phyloP scores from a whole-genome alignment of 75 land plant species.

The Pseudotsuga menziesii region DNA sequence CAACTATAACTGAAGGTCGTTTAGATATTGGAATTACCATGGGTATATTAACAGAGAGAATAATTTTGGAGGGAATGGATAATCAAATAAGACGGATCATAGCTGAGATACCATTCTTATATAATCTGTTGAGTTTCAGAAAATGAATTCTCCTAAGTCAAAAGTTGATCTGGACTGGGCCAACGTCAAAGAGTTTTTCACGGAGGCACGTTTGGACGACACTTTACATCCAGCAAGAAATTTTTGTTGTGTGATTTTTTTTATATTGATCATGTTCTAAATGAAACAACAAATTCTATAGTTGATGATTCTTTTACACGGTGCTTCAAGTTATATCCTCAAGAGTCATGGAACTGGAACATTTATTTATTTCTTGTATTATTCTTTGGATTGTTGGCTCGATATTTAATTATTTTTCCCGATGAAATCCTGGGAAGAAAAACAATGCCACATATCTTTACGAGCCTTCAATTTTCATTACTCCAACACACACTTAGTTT shows the following conservation, averaged over 20 bases:
- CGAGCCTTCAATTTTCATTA: too few relatives aligned
- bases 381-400: conserved; percentile 73
- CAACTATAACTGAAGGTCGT: too few relatives aligned
- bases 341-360: conserved; percentile 99
- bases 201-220: conserved; percentile 11
- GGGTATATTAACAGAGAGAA: too few relatives aligned
- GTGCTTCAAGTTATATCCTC: conserved; percentile 94
- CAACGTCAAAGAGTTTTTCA: conserved; percentile 57
- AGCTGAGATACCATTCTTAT: too few relatives aligned
- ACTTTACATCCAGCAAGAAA: conserved; percentile 16
- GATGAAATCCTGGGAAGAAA: too few relatives aligned
- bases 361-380: conserved; percentile 92
- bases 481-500: too few relatives aligned
- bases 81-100: too few relatives aligned
- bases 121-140: not conserved
- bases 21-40: too few relatives aligned
- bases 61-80: too few relatives aligned
- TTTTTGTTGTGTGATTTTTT: conserved; percentile 73
- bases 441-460: too few relatives aligned
- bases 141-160: conserved; percentile 11
- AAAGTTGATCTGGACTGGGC: conserved; percentile 46
- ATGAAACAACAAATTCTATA: conserved; percentile 95
- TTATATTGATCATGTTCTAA: conserved; percentile 68
- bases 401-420: conserved; percentile 88
- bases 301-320: conserved; percentile 96